Evolutionary conservation across 805 yeast genomes (phyloP), one percentile per base, ranked within the genome.

Genomic region (Myxozyma vanderwaltii): DNA sequence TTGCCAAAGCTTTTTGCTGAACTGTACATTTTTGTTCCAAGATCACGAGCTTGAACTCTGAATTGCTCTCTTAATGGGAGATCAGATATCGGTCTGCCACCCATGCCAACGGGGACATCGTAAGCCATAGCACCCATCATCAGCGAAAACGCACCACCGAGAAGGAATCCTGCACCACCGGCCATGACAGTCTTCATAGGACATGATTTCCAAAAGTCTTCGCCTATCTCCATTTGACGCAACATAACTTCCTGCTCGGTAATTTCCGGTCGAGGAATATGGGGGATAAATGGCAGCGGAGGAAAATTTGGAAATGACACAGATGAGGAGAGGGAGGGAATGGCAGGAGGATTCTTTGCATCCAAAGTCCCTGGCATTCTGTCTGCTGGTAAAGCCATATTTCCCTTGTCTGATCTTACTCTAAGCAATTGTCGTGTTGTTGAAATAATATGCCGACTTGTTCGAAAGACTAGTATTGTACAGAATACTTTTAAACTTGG

Each of bases 1-100:
- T 84, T 88, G 19, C 97, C 98, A 72, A 94, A 94, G 74, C 89
- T 94, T 72, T 89, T 91, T 3, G 98, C 98, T 70, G 91, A 85
- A 0, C 88, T 79, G 77, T 82, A 87, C n/a, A 97, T 82, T 71
- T 97, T 82, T 67, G 79, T 82, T 35, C 92, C 96, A 97, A 94
- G 91, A 73, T 94, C 99, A 12, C 86, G 75, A 71, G 91, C 88
- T 75, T 92, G 97, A 45, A 89, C 72, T 71, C 88, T 89, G 86
- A 94, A 85, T 72, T 94, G 99, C 75, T 92, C 96, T 70, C 82
- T 86, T 72, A 94, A 84, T 1, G 99, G 98, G 62, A 92, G 77
- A 61, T 91, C 95, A 3, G 91, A 80, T 19, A 66, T 2, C 35
- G 68, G 68, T 41, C 76, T 76, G 0, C 80, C 77, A 0, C 83